phyloP scores from a whole-genome alignment of 2,329 filamentous ascomycete genomes.

The Penicillium sp. region DNA sequence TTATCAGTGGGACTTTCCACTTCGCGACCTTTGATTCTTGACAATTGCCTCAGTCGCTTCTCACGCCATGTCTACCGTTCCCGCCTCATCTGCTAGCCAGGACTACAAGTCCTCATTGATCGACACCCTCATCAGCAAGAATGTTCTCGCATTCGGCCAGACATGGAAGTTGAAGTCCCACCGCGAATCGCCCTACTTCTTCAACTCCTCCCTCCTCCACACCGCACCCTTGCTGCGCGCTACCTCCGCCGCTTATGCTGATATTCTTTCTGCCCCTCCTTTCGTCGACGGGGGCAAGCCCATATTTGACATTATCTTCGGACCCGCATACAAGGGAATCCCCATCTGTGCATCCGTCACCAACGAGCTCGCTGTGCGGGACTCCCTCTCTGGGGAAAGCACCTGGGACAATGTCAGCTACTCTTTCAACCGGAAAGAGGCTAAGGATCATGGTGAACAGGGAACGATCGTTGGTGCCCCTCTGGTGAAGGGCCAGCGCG shows the following conservation, averaged over 20 bases:
- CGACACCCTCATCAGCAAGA: constrained; percentile 41
- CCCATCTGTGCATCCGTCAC: constrained; percentile 79
- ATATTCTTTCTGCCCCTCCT: constrained; percentile 54
- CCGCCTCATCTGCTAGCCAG: constrained; percentile 28
- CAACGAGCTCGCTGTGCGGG: constrained; percentile 72
- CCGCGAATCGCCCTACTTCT: constrained; percentile 90
- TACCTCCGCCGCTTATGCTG: constrained; percentile 79
- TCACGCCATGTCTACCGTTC: constrained; percentile 28
- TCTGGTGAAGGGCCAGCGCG: constrained; percentile 76
- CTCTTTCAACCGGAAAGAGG: constrained; percentile 93
- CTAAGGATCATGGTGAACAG: constrained; percentile 93
- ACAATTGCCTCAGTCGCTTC: not conserved
- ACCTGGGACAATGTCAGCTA: constrained; percentile 74
- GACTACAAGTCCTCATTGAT: constrained; percentile 44
- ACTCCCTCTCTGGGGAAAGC: constrained; percentile 49
- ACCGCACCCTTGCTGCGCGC: constrained; percentile 74
- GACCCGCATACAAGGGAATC: constrained; percentile 95
- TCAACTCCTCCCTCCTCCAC: constrained; percentile 93
- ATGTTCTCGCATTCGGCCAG: constrained; percentile 44
- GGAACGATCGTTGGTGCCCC: constrained; percentile 88
- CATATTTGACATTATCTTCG: constrained; percentile 83
- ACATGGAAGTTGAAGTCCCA: constrained; percentile 81
- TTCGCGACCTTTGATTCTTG: not conserved
- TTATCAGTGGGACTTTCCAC: constrained; percentile 12
- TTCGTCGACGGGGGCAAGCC: constrained; percentile 47